These are phyloP conservation scores for Amauroascus niger DNA, from an alignment of 2,329 filamentous ascomycete species.

Conservation along the genomic window DNA sequence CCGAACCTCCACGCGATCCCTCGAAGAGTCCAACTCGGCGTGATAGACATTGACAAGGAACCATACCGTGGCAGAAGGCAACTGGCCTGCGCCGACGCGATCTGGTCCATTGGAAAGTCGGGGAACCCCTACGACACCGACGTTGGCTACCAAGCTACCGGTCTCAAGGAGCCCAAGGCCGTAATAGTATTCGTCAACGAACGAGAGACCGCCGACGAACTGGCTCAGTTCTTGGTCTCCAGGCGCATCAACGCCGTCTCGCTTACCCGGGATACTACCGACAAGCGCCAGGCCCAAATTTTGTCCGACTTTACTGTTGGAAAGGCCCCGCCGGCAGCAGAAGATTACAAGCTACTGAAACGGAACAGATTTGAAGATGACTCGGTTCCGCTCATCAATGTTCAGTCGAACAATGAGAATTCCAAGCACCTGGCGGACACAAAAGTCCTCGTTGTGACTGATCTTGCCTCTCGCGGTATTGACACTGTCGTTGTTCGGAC, in stretches of 20 bases:
- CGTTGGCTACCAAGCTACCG: conserved; percentile 27
- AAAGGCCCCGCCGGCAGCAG: conserved; percentile 28
- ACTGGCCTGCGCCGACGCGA: conserved; percentile 86
- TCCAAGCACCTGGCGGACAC: conserved; percentile 47
- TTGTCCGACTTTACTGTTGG: conserved; percentile 60
- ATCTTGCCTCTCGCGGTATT: conserved; percentile 84
- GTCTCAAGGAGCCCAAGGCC: conserved; percentile 58
- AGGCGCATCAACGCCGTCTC: conserved; percentile 87
- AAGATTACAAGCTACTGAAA: conserved; percentile 14
- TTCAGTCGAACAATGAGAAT: neutral
- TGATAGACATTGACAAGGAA: conserved; percentile 84
- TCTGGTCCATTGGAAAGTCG: conserved; percentile 85
- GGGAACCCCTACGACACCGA: conserved; percentile 39
- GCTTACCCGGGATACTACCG: conserved; percentile 72
- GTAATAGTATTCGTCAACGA: conserved; percentile 97
- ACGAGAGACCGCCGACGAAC: conserved; percentile 72
- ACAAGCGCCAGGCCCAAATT: conserved; percentile 66
- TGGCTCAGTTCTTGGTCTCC: conserved; percentile 65
- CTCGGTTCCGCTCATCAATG: conserved; percentile 18
- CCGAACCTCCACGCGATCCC: conserved; percentile 95
- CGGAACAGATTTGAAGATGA: conserved; percentile 14
- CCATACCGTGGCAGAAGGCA: conserved; percentile 89
- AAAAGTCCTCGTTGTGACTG: conserved; percentile 88
- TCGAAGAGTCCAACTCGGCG: conserved; percentile 82
- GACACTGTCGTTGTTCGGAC: conserved; percentile 86